Evolutionary conservation across 1,284 basidiomycete genomes (phyloP).

Genomic region (Sanghuangporus sanghuang): DNA sequence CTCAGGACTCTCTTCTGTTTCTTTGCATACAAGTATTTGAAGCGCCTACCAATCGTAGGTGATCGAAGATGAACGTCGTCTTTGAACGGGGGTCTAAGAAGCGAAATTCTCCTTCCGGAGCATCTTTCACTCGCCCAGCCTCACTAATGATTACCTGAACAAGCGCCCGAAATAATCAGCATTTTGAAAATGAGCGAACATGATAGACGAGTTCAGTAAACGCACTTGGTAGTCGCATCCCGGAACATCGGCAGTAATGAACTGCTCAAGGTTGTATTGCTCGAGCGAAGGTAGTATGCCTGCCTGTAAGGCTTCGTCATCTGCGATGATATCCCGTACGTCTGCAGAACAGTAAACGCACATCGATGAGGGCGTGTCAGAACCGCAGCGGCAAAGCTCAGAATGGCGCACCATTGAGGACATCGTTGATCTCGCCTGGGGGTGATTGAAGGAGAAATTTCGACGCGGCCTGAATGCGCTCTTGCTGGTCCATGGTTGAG

Average conservation of each 20-base stretch:
- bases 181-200: slow-evolving; percentile 9
- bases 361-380: slow-evolving; percentile 5
- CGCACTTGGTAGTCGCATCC: slow-evolving; percentile 65
- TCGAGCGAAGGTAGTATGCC: slow-evolving; percentile 72
- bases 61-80: slow-evolving; percentile 77
- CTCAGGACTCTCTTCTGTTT: not conserved
- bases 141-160: slow-evolving; percentile 74
- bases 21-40: not conserved
- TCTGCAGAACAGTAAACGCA: slow-evolving; percentile 43
- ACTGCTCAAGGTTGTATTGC: slow-evolving; percentile 83
- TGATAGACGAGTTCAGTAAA: not conserved
- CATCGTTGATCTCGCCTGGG: slow-evolving; percentile 94
- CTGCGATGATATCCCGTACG: slow-evolving; percentile 80
- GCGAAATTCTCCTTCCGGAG: slow-evolving; percentile 47
- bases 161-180: not conserved
- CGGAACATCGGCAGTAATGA: slow-evolving; percentile 78
- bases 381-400: slow-evolving; percentile 7
- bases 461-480: slow-evolving; percentile 67
- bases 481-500: slow-evolving; percentile 46
- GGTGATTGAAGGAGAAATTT: slow-evolving; percentile 84
- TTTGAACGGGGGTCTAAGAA: slow-evolving; percentile 80
- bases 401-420: slow-evolving; percentile 67
- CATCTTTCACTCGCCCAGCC: slow-evolving; percentile 43
- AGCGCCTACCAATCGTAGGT: slow-evolving; percentile 64
- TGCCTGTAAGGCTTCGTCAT: slow-evolving; percentile 76